These are phyloP conservation scores for Silene noctiflora DNA, from an alignment of 179 eudicot species.

Conservation along the genomic window DNA sequence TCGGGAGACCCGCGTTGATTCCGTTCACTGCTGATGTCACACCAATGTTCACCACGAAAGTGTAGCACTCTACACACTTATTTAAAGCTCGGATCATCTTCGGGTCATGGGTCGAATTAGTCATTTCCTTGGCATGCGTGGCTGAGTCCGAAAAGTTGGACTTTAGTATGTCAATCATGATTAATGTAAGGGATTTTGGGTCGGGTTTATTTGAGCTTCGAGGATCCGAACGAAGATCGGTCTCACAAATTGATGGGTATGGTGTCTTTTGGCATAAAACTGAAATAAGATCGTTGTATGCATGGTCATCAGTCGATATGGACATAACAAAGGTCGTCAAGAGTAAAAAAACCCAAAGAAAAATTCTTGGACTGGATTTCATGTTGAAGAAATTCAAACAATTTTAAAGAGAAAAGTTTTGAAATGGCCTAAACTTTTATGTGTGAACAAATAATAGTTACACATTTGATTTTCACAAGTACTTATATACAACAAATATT, in stretches of 20 bases:
- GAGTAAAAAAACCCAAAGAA: background rate
- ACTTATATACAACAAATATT: no score
- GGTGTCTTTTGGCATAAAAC: background rate
- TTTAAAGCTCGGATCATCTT: background rate
- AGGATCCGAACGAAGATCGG: background rate
- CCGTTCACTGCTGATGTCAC: background rate
- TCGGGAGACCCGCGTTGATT: background rate
- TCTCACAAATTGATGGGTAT: background rate
- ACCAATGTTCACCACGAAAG: background rate
- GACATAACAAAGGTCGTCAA: background rate
- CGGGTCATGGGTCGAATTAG: background rate
- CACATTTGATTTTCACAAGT: background rate
- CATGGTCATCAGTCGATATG: background rate
- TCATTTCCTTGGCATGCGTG: background rate
- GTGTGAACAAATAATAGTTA: background rate
- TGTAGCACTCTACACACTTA: background rate
- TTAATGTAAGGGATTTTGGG: background rate
- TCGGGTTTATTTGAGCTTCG: constrained; percentile 2
- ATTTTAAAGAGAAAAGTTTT: no score
- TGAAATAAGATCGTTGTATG: background rate
- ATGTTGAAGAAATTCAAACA: background rate
- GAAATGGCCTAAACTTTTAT: no score
- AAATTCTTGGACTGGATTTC: background rate
- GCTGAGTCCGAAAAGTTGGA: background rate
- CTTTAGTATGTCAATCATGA: constrained; percentile 2